These are phyloP conservation scores for Phialophora macrospora DNA, from an alignment of 2,329 filamentous ascomycete genomes.

Conservation along the genomic window DNA sequence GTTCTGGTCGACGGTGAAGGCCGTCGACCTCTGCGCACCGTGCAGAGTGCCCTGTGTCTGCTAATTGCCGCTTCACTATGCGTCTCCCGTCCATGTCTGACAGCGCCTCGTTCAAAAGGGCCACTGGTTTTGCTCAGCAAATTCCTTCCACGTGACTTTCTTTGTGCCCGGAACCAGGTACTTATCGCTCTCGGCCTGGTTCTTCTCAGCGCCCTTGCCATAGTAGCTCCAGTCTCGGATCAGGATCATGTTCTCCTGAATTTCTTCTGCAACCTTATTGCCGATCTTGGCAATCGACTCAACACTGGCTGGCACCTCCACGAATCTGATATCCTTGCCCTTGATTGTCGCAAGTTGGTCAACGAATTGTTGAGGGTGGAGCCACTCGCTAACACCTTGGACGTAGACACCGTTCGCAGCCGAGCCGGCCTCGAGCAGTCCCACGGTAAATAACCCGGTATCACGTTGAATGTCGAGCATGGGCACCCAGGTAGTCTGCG, in stretches of 20 bases:
- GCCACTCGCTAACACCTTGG: slow-evolving; percentile 50
- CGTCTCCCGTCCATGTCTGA: not conserved
- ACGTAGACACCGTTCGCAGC: slow-evolving; percentile 50
- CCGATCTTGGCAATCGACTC: slow-evolving; percentile 51
- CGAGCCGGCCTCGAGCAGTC: slow-evolving; percentile 38
- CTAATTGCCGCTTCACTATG: not conserved
- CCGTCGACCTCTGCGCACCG: not conserved
- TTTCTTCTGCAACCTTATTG: slow-evolving; percentile 53
- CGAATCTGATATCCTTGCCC: slow-evolving; percentile 46
- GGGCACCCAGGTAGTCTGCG: slow-evolving; percentile 47
- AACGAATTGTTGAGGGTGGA: slow-evolving; percentile 49
- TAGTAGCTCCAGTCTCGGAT: slow-evolving; percentile 61
- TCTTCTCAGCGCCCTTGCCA: slow-evolving; percentile 47
- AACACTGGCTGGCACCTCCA: slow-evolving; percentile 46
- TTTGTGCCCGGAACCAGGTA: slow-evolving; percentile 28
- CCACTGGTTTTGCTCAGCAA: slow-evolving; percentile 30
- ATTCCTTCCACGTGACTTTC: slow-evolving; percentile 31
- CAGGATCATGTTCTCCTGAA: slow-evolving; percentile 60
- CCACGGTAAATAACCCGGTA: slow-evolving; percentile 51
- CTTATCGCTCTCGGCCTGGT: slow-evolving; percentile 33
- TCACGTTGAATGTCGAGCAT: slow-evolving; percentile 53
- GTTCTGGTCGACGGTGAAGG: not conserved
- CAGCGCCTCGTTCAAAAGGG: slow-evolving; percentile 5
- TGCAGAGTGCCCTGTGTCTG: not conserved
- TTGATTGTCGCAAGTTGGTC: slow-evolving; percentile 48